phyloP scores from a whole-genome alignment of 2,329 filamentous ascomycete species.

The Alternaria sp. region DNA sequence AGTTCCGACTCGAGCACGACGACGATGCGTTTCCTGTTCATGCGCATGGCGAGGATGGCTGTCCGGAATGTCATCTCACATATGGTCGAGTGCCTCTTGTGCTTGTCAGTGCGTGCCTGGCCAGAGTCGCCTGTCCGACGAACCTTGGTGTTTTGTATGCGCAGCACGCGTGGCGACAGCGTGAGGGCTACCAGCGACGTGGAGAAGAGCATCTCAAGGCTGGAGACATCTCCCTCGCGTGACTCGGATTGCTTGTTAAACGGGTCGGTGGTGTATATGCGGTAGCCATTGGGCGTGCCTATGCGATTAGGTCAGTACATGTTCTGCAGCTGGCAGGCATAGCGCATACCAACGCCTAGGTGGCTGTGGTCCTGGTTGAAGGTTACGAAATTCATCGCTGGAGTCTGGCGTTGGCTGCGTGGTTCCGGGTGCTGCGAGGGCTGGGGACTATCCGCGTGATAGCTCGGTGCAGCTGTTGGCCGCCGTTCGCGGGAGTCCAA shows the following conservation, averaged over 20 bases:
- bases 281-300: conserved; percentile 93
- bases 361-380: conserved; percentile 99
- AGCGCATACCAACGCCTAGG: conserved; percentile 81
- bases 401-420: conserved; percentile 21
- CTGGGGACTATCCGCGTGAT: conserved; percentile 11
- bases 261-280: conserved; percentile 95
- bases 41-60: conserved; percentile 89
- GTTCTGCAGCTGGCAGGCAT: no score
- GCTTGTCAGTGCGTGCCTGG: conserved; percentile 9
- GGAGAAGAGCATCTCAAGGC: conserved; percentile 98
- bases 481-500: conserved; percentile 10
- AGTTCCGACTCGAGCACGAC: conserved; percentile 96
- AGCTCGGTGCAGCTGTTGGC: conserved; percentile 30
- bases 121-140: conserved; percentile 24
- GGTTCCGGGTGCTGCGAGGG: conserved; percentile 5
- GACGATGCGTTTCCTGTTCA: conserved; percentile 92
- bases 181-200: conserved; percentile 95
- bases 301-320: conserved; percentile 15
- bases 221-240: conserved; percentile 91
- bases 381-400: conserved; percentile 90
- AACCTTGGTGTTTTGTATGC: conserved; percentile 98
- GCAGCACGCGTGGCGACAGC: conserved; percentile 85
- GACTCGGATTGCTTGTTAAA: conserved; percentile 95
- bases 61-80: conserved; percentile 98
- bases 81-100: conserved; percentile 77